A percentile compares a stretch with the other conserved stretches of the same genome.
These are phyloP conservation scores for Mortierella sp. DNA, from an alignment of 371 early-diverging fungal species.

Conservation along the genomic window DNA sequence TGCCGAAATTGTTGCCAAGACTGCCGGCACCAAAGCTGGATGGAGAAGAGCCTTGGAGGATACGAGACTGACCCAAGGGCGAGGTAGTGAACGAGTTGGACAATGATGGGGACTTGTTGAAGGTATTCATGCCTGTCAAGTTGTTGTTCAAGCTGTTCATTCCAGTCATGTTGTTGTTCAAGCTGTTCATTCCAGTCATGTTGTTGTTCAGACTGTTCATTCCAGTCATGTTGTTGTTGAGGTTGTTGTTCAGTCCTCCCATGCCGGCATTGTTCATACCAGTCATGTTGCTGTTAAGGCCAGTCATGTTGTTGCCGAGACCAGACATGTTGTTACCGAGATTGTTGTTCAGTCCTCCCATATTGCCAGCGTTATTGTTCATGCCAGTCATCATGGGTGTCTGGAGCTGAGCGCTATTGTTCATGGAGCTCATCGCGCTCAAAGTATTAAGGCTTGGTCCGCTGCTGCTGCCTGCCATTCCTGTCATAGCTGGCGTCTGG, in stretches of 20 bases:
- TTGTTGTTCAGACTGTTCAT: conserved; percentile 15
- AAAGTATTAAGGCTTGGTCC: conserved; percentile 25
- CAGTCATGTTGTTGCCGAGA: conserved; percentile 9
- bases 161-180: conserved; percentile 13
- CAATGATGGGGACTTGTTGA: conserved; percentile 50
- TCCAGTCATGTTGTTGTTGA: conserved; percentile 22
- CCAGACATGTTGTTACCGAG: conserved; percentile 9
- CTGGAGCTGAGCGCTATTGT: conserved; percentile 33
- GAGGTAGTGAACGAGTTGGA: conserved; percentile 39
- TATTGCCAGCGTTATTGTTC: conserved; percentile 26
- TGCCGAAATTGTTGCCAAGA: conserved; percentile 16
- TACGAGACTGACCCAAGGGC: conserved; percentile 38
- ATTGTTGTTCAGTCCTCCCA: conserved; percentile 25
- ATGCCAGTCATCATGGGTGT: conserved; percentile 41
- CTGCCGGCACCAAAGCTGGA: conserved; percentile 28
- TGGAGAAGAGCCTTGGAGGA: conserved; percentile 34
- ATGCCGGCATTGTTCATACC: conserved; percentile 21
- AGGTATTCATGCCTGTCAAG: conserved; percentile 22
- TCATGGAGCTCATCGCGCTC: conserved; percentile 16
- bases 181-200: conserved; percentile 3
- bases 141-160: conserved; percentile 13
- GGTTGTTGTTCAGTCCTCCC: conserved; percentile 18
- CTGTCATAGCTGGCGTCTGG: conserved; percentile 47
- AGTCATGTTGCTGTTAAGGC: conserved; percentile 23
- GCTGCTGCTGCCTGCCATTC: conserved; percentile 23